Conservation (phyloP, 148 eudicot species). For the Bassia scoparia region DNA sequence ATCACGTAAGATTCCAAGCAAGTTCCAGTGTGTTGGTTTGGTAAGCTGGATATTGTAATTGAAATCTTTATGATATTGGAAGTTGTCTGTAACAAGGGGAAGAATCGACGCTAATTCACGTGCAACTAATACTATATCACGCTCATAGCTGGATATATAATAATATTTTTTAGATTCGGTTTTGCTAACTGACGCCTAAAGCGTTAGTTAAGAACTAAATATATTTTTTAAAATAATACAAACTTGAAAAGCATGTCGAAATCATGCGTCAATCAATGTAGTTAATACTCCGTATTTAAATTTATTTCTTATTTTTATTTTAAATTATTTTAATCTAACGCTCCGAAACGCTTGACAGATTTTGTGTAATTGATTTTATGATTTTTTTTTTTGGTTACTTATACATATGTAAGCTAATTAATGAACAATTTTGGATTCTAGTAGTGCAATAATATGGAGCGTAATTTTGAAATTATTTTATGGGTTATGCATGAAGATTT, state of each 20-base stretch:
- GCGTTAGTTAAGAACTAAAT: too few relatives aligned
- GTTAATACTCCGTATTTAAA: too few relatives aligned
- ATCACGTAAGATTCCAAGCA: background rate
- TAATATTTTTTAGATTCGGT: too few relatives aligned
- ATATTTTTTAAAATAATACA: too few relatives aligned
- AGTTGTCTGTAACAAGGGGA: constrained; percentile 9
- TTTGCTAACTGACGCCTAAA: too few relatives aligned
- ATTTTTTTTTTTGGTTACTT: too few relatives aligned
- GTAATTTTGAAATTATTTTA: background rate
- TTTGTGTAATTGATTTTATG: too few relatives aligned
- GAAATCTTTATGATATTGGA: background rate
- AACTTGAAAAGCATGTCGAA: too few relatives aligned
- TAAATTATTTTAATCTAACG: too few relatives aligned
- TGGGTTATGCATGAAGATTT: background rate
- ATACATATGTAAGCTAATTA: background rate
- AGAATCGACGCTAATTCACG: constrained; percentile 13
- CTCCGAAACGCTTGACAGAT: too few relatives aligned
- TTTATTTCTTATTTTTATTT: too few relatives aligned
- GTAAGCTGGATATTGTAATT: background rate
- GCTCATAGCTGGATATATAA: background rate
- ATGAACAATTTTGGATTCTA: background rate
- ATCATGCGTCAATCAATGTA: too few relatives aligned
- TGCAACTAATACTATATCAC: background rate
- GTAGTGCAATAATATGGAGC: background rate
- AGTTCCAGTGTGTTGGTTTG: constrained; percentile 14